These are phyloP conservation scores for Ramichloridium luteum DNA, from an alignment of 2,329 filamentous ascomycete species.

Conservation along the genomic window DNA sequence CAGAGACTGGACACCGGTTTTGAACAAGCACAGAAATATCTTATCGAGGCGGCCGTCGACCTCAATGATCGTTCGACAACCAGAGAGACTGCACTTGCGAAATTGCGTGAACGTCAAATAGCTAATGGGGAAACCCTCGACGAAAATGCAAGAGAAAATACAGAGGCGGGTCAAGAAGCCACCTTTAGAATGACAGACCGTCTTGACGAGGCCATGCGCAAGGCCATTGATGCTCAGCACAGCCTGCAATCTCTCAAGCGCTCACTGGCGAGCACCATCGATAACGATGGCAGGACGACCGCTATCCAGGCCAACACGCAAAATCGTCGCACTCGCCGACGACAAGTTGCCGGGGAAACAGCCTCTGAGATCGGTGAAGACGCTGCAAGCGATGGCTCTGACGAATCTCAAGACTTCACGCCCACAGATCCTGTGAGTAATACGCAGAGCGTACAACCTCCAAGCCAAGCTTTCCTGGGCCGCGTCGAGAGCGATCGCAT, in stretches of 20 bases:
- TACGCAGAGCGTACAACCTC: slow-evolving; percentile 25
- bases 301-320: slow-evolving; percentile 28
- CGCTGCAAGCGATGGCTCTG: slow-evolving; percentile 25
- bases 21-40: slow-evolving; percentile 31
- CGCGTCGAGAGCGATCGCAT: slow-evolving; percentile 31
- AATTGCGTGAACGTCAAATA: slow-evolving; percentile 21
- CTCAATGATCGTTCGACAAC: slow-evolving; percentile 43
- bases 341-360: slow-evolving; percentile 14
- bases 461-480: slow-evolving; percentile 27
- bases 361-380: slow-evolving; percentile 9
- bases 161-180: slow-evolving; percentile 25
- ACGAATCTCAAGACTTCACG: slow-evolving; percentile 29
- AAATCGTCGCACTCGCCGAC: slow-evolving; percentile 17
- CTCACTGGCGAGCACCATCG: slow-evolving; percentile 31
- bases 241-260: slow-evolving; percentile 34
- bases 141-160: slow-evolving; percentile 25
- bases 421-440: slow-evolving; percentile 28
- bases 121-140: slow-evolving; percentile 16
- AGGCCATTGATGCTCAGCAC: slow-evolving; percentile 44
- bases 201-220: slow-evolving; percentile 47
- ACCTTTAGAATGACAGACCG: slow-evolving; percentile 41
- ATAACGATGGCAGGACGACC: slow-evolving; percentile 24
- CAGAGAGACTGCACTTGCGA: slow-evolving; percentile 20
- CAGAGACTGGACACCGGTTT: slow-evolving; percentile 38
- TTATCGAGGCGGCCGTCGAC: slow-evolving; percentile 40